Evolutionary conservation across 2,329 filamentous ascomycete species (phyloP).

Genomic region (Penicillium sp.): DNA sequence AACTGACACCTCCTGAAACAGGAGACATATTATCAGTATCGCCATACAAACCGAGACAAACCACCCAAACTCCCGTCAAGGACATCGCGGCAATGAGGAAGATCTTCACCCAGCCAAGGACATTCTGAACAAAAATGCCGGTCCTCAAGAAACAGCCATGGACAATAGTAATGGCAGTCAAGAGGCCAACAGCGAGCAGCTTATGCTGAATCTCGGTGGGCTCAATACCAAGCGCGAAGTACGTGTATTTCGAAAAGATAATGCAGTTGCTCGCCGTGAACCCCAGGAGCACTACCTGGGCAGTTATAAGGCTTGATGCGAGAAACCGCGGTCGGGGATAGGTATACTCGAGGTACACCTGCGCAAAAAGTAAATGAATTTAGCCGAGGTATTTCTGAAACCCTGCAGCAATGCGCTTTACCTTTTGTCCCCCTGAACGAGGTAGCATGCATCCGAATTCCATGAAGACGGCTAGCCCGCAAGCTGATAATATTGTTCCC

Average conservation of each 20-base stretch:
- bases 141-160: constrained; percentile 59
- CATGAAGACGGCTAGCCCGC: constrained; percentile 60
- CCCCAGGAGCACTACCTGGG: constrained; percentile 62
- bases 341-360: constrained; percentile 69
- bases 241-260: constrained; percentile 63
- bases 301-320: constrained; percentile 61
- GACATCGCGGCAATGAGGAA: constrained; percentile 61
- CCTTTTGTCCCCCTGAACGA: constrained; percentile 65
- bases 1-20: not conserved
- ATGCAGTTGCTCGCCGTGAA: constrained; percentile 71
- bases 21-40: constrained; percentile 4
- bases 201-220: constrained; percentile 55
- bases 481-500: constrained; percentile 61
- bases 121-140: constrained; percentile 60
- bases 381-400: constrained; percentile 38
- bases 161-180: constrained; percentile 57
- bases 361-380: not conserved
- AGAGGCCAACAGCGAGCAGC: constrained; percentile 54
- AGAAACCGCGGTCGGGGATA: constrained; percentile 63
- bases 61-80: constrained; percentile 58
- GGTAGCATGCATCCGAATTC: constrained; percentile 72
- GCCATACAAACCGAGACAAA: constrained; percentile 46
- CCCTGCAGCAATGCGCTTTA: constrained; percentile 50
- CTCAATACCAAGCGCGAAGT: constrained; percentile 57
- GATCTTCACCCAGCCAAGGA: constrained; percentile 63